Evolutionary conservation across 164 flowering plant genomes (phyloP), one percentile per base, ranked within the genome.

Genomic region (Hamamelis virginiana): DNA sequence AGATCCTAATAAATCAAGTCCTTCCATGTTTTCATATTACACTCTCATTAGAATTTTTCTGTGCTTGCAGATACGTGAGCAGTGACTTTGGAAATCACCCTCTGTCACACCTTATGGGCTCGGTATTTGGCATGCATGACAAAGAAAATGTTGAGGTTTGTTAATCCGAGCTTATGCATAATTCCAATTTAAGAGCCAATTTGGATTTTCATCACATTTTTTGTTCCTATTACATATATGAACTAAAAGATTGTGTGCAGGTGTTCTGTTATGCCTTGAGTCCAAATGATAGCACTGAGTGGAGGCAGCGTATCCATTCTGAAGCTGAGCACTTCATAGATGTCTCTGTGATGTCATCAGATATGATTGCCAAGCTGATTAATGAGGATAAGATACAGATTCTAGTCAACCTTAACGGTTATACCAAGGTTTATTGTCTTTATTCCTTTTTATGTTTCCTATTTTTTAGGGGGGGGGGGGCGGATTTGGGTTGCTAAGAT

Each of bases 1-100:
- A 23, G 41, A 33, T 33, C 6, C 41, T 2, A 33, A 33, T 33
- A n/a, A 18, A 57, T 41, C 43, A 33, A 41, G 23, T 50, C 45
- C 22, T 46, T 38, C 21, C 28, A 44, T 55, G 18, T 38, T 13
- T 5, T 59, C 9, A 9, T 45, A 22, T 60, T 62, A 65, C 28
- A 21, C 48, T n/a, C n/a, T 16, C 28, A 25, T 13, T 68, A 14
- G 33, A 13, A 6, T 21, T 72, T 14, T 45, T 22, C 18, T 67
- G 21, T n/a, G 16, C 43, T 64, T 69, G 43, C 84, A 92, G 96
- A 50, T 92, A 92, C 69, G 92, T 96, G 45, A 96, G 99, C 87
- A 96, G 99, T 76, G 99, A 96, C 74, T 96, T 96, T 78, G 99
- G 98, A 56, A 96, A 96, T 67, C 99, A 96, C 65, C 99, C 98